Base-by-base conservation (phyloP, 225 moss, liverwort and hornwort genomes). In the Marchantia paleacea region DNA sequence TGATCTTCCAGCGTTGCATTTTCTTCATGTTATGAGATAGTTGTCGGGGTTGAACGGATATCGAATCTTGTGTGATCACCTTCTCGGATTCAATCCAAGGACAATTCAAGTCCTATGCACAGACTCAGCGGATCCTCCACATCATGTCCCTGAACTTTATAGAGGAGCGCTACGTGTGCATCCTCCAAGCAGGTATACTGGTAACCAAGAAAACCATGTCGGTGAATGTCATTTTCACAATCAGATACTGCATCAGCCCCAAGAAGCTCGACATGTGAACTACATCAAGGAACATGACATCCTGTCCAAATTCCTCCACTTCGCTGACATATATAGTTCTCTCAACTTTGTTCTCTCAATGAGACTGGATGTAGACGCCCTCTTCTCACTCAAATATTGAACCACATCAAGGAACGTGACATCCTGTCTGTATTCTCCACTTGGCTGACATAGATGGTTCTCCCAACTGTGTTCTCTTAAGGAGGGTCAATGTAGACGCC, bases 201-300 rank as follows among this genome's bases (percentile, higher is more conserved):
- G 51, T 52, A 75, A 75, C 74, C 74, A 54, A 12, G 28, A 53
- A n/a, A 75, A 25, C 52, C 55, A 29, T 75, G 74, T 55, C 52
- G 55, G 15, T 8, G 55, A 15, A 28, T 55, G 74, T 75, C 29
- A 28, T 7, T 28, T 75, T 75, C 54, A 55, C 28, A 24, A 75
- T 10, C 15, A 19, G 28, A 26, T 75, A 19, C 15, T 55, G 28
- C 16, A 75, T 26, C 74, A 28, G 26, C 54, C 55, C 29, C 28
- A 55, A 15, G 54, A 16, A 19, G 55, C 39, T 39, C 39, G 39
- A 39, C 39, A 39, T 39, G 3, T 39, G 39, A 39, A 39, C 39
- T 39, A 39, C 39, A 2, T 5, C 39, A 39, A 39, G 39, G 39
- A 39, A 5, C 2, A 39, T 39, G 39, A 39, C 39, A 39, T 39